phyloP scores from a whole-genome alignment of 2,329 filamentous ascomycete genomes.

The Trichophyton simii region DNA sequence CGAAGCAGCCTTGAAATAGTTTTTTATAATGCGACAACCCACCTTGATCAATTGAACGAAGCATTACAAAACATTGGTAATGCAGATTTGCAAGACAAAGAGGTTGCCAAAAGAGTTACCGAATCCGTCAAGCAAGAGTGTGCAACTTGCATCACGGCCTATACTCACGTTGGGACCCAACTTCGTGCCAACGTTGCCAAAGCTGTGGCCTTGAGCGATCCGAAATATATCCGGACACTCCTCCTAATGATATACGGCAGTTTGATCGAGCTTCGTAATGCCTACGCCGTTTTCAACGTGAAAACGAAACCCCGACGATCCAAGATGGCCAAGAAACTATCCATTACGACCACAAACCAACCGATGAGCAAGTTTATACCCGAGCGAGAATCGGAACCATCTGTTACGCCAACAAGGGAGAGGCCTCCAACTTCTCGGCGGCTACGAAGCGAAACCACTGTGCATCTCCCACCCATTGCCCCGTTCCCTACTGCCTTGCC shows the following conservation, averaged over 20 bases:
- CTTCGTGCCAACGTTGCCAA: conserved; percentile 38
- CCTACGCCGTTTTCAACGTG: conserved; percentile 33
- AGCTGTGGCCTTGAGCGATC: conserved; percentile 44
- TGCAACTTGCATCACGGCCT: conserved; percentile 38
- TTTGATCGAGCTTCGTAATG: conserved; percentile 47
- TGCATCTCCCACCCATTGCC: conserved; percentile 33
- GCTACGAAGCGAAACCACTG: conserved; percentile 40
- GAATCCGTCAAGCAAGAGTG: conserved; percentile 36
- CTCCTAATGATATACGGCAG: conserved; percentile 48
- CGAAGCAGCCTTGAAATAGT: conserved; percentile 43
- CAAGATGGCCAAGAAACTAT: conserved; percentile 12
- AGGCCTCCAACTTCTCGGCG: conserved; percentile 31
- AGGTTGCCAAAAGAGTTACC: conserved; percentile 29
- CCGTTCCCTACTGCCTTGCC: conserved; percentile 21
- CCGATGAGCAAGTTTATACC: conserved; percentile 15
- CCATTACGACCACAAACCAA: conserved; percentile 16
- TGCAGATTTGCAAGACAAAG: conserved; percentile 39
- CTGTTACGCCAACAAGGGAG: conserved; percentile 37
- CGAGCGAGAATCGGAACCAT: conserved; percentile 21
- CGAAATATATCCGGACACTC: conserved; percentile 45
- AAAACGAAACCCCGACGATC: conserved; percentile 19
- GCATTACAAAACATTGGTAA: conserved; percentile 40
- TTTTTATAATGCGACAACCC: conserved; percentile 44
- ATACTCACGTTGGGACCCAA: conserved; percentile 38
- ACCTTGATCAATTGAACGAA: conserved; percentile 45